These are phyloP conservation scores for Trichosanthes truncata DNA, from an alignment of 306 rosid species.

Conservation along the genomic window DNA sequence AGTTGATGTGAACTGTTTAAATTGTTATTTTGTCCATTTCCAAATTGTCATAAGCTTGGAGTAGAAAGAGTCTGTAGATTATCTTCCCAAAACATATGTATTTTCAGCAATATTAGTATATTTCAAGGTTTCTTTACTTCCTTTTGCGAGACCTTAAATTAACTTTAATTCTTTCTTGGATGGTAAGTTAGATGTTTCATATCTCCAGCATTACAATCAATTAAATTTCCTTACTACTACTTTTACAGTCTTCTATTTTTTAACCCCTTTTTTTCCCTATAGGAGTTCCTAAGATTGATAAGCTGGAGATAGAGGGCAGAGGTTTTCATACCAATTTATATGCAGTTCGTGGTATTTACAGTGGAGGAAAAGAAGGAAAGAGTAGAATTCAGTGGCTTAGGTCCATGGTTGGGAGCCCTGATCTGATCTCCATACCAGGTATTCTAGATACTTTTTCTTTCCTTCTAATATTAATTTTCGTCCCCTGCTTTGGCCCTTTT, in stretches of 20 bases:
- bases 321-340: constrained; percentile 96
- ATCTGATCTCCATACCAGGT: constrained; percentile 95
- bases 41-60: neutral
- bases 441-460: constrained; percentile 20
- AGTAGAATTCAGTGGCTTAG: constrained; percentile 97
- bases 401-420: constrained; percentile 99
- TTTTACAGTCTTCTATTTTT: neutral
- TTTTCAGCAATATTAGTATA: neutral
- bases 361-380: constrained; percentile 98
- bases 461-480: neutral
- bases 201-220: neutral
- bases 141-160: neutral
- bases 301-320: constrained; percentile 95
- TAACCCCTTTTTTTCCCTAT: constrained; percentile 5
- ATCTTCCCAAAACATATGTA: neutral
- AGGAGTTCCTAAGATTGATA: constrained; percentile 88
- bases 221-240: neutral
- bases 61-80: neutral
- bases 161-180: neutral
- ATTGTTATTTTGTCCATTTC: neutral
- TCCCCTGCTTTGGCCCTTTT: neutral
- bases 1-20: neutral
- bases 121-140: neutral
- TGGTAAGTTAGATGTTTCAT: neutral
- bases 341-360: constrained; percentile 79